Conservation (phyloP, 495 filamentous ascomycete genomes). For the Penicillium dipodomyicola region DNA sequence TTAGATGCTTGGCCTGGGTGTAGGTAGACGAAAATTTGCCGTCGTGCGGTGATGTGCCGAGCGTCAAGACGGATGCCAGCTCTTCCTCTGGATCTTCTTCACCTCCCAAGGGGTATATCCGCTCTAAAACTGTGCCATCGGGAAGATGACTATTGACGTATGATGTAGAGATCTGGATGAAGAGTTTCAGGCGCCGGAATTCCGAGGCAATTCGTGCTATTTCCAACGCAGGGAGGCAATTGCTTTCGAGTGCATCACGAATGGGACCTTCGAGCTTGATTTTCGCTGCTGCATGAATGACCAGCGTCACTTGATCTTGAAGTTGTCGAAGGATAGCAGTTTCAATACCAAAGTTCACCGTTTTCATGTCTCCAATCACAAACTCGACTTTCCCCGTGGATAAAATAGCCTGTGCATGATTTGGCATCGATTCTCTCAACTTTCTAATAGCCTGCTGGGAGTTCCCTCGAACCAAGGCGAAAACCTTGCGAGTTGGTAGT, state of each 20-base stretch:
- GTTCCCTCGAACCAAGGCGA: conserved; percentile 30
- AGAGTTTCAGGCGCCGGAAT: conserved; percentile 34
- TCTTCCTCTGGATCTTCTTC: conserved; percentile 35
- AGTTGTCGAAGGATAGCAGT: conserved; percentile 19
- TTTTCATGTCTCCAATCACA: conserved; percentile 34
- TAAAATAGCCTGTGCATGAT: conserved; percentile 31
- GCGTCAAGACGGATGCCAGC: conserved; percentile 27
- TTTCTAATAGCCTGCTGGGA: conserved; percentile 32
- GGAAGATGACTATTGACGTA: conserved; percentile 40
- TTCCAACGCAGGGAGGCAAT: conserved; percentile 38
- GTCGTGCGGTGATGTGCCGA: conserved; percentile 21
- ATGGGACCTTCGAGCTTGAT: conserved; percentile 34
- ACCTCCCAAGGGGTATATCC: conserved; percentile 26
- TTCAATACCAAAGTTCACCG: conserved; percentile 30
- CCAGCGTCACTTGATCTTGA: conserved; percentile 32
- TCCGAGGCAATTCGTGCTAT: conserved; percentile 30
- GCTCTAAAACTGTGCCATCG: conserved; percentile 35
- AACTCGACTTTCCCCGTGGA: conserved; percentile 32
- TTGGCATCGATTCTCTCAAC: conserved; percentile 34
- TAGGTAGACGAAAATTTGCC: conserved; percentile 36
- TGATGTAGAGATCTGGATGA: conserved; percentile 39
- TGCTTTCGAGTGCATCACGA: conserved; percentile 36
- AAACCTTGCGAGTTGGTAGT: conserved; percentile 36
- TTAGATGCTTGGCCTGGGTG: conserved; percentile 40
- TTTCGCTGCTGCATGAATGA: conserved; percentile 40